A percentile compares a stretch with the other conserved stretches of the same genome.
phyloP scores from a whole-genome alignment of 2,329 filamentous ascomycete genomes.

The Fusarium udum region DNA sequence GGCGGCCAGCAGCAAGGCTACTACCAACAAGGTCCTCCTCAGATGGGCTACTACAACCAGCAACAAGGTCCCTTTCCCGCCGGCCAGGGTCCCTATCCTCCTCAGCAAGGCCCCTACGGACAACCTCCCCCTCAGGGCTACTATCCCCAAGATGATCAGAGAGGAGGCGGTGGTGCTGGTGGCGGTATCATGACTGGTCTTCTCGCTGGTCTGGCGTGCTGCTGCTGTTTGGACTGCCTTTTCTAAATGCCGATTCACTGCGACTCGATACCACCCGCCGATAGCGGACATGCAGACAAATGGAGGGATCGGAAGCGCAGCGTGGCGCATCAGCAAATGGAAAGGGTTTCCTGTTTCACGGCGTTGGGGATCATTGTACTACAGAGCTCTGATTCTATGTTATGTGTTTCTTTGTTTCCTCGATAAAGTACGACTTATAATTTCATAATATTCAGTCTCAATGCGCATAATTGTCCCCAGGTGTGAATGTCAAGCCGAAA shows the following conservation, averaged over 20 bases:
- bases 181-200: constrained; percentile 56
- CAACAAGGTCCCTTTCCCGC: constrained; percentile 48
- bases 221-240: constrained; percentile 67
- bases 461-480: not conserved
- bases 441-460: constrained; percentile 29
- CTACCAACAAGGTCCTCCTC: constrained; percentile 44
- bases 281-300: not conserved
- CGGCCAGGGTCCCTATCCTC: constrained; percentile 49
- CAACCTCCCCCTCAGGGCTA: constrained; percentile 51
- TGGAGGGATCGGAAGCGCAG: constrained; percentile 12
- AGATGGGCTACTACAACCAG: constrained; percentile 46
- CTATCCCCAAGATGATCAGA: constrained; percentile 44
- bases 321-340: constrained; percentile 20
- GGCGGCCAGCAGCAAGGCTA: constrained; percentile 39
- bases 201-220: constrained; percentile 63
- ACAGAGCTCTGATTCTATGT: constrained; percentile 17
- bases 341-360: constrained; percentile 22
- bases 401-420: constrained; percentile 29
- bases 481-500: not conserved
- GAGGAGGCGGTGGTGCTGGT: constrained; percentile 43
- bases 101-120: constrained; percentile 50
- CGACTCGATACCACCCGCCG: constrained; percentile 8
- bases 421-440: constrained; percentile 34
- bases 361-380: constrained; percentile 36
- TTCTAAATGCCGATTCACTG: constrained; percentile 53